Percentiles rank a stretch among this genome's conserved stretches.
phyloP scores from a whole-genome alignment of 306 rosid species.

The Cucurbita ficifolia region DNA sequence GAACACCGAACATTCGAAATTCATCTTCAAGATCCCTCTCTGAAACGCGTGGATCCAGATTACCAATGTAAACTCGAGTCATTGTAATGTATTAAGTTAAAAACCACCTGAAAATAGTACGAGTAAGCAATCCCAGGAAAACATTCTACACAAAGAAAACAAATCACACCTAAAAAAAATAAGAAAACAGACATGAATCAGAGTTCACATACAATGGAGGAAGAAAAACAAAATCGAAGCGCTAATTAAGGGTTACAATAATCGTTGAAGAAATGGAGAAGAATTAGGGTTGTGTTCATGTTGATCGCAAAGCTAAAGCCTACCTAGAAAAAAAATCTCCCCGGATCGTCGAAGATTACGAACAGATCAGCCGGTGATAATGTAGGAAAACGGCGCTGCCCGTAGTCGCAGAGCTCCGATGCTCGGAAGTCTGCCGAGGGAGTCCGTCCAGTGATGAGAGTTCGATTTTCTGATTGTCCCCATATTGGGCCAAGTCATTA shows the following conservation, averaged over 20 bases:
- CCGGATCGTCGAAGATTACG: not conserved
- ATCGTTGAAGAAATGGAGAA: not conserved
- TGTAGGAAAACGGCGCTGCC: not conserved
- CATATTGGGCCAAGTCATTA: not conserved
- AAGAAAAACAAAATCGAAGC: not conserved
- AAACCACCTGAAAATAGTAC: not conserved
- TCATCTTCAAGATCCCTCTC: slow-evolving; percentile 95
- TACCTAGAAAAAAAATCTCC: not conserved
- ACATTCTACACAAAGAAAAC: not conserved
- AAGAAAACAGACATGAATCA: not conserved
- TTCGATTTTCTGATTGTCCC: not conserved
- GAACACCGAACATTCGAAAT: slow-evolving; percentile 78
- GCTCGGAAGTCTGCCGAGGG: not conserved
- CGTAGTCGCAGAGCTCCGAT: not conserved
- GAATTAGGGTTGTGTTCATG: not conserved
- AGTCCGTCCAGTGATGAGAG: not conserved
- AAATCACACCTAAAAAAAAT: not conserved
- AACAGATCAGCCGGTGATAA: not conserved
- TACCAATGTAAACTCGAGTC: slow-evolving; percentile 82
- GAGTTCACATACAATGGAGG: not conserved
- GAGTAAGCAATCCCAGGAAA: not conserved
- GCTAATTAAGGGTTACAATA: not conserved
- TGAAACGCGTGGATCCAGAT: slow-evolving; percentile 74
- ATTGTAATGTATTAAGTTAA: slow-evolving; percentile 17
- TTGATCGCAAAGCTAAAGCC: not conserved